Conservation (phyloP, 768 basidiomycete species). For the Clitopilus hobsonii region DNA sequence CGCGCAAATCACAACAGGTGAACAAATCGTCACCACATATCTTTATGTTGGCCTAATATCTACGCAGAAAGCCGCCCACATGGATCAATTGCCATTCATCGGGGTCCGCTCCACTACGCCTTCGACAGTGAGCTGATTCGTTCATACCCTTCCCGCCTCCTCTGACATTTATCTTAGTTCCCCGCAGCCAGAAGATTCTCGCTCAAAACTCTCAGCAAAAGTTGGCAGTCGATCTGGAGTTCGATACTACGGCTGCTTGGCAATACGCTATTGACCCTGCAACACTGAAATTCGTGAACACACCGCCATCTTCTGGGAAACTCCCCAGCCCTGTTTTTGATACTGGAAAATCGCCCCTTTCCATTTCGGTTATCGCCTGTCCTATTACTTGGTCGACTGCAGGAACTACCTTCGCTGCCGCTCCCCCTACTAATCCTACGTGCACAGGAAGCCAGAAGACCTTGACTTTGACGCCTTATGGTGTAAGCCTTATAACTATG, state of each 20-base stretch:
- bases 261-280: constrained; percentile 51
- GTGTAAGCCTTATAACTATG: constrained; percentile 28
- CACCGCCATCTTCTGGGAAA: constrained; percentile 24
- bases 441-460: constrained; percentile 38
- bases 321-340: constrained; percentile 46
- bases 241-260: constrained; percentile 43
- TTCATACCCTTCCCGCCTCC: neutral
- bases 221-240: constrained; percentile 44
- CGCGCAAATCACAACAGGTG: constrained; percentile 42
- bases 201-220: constrained; percentile 36
- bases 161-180: constrained; percentile 14
- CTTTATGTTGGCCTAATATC: neutral
- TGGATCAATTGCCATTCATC: constrained; percentile 47
- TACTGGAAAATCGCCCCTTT: constrained; percentile 40
- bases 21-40: neutral
- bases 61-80: constrained; percentile 43
- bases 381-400: constrained; percentile 41
- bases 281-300: constrained; percentile 32
- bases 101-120: constrained; percentile 51
- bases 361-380: constrained; percentile 46
- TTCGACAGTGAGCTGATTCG: constrained; percentile 36
- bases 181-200: constrained; percentile 33
- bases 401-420: constrained; percentile 44
- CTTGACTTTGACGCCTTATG: constrained; percentile 42
- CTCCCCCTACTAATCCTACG: constrained; percentile 38